Evolutionary conservation across 2,329 filamentous ascomycete species (phyloP), one percentile per base, ranked within the genome.

Genomic region (Didymella pomorum): DNA sequence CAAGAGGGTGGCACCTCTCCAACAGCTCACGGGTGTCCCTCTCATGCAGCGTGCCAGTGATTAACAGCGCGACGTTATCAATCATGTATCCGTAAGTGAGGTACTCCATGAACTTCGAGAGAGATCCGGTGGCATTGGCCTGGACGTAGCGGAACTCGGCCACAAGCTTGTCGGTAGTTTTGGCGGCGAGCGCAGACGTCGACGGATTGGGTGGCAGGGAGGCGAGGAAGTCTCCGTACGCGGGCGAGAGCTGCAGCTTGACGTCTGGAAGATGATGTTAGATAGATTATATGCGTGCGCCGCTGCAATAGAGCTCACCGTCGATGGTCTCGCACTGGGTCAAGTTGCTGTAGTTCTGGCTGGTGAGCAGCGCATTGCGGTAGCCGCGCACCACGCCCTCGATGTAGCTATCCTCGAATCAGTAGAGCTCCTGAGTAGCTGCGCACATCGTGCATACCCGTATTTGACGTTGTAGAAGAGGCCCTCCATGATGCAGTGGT

Each of bases 51-150:
- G 95, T 99, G 62, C 95, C 95, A 21, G 95, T 99, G 79, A 99
- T 99, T 72, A 99, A 87, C 39, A 99, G 89, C 37, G 96, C 95
- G 52, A 99, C 93, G 72, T 99, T 99, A 81, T 99, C 95, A 79
- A 99, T 99, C 95, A 99, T 99, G 84, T 99, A 99, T 62, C 93
- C 94, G 78, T 99, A 99, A 1, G 95, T 99, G 61, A 99, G 83
- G 79, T 97, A 99, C 79, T 98, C 93, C 87, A 99, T 93, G 79
- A 99, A 99, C 76, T 92, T 93, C 63, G 93, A 89, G 35, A 97
- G 87, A 1, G 93, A 92, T 16, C 95, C 95, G 2, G 92, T 92
- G 26, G 94, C 91, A 75, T 99, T 97, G 62, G 93, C 93, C 69
- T 96, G 92, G 44, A 99, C 85, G 78, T 99, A 99, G 75, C 93